These are phyloP conservation scores for Fusarium domesticum DNA, from an alignment of 2,329 filamentous ascomycete species.

Conservation along the genomic window DNA sequence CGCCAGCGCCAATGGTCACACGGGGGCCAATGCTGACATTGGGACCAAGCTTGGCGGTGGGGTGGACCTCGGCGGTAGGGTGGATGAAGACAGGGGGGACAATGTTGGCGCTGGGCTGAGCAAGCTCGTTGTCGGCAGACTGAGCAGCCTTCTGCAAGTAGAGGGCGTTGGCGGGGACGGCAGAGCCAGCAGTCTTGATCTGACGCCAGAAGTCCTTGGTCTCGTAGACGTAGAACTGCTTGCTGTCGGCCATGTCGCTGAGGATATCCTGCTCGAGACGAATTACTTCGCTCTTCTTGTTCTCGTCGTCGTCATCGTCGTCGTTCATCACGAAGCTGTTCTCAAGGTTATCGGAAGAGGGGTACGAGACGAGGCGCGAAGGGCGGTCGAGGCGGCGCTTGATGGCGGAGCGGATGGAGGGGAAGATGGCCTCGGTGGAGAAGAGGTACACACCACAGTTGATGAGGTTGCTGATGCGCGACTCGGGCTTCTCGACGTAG, in stretches of 20 bases:
- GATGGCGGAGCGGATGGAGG: constrained; percentile 88
- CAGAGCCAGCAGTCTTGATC: constrained; percentile 98
- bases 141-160: constrained; percentile 96
- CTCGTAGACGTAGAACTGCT: constrained; percentile 97
- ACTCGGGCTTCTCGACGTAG: constrained; percentile 99
- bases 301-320: constrained; percentile 67
- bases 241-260: constrained; percentile 91
- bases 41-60: constrained; percentile 92
- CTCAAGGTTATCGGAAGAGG: constrained; percentile 90
- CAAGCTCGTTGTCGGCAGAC: constrained; percentile 66
- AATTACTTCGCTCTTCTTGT: constrained; percentile 80
- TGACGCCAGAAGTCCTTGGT: constrained; percentile 99
- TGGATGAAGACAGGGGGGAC: constrained; percentile 94
- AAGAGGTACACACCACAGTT: constrained; percentile 99
- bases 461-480: constrained; percentile 96
- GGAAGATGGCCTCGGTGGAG: constrained; percentile 92
- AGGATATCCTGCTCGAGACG: constrained; percentile 96
- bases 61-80: constrained; percentile 84
- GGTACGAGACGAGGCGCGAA: constrained; percentile 81
- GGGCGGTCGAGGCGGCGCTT: constrained; percentile 92
- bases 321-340: constrained; percentile 49
- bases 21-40: constrained; percentile 97
- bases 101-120: constrained; percentile 79
- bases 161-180: constrained; percentile 92
- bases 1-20: constrained; percentile 78